Base-by-base conservation (phyloP, 2,329 filamentous ascomycete species). In the Aspergillus melleus region DNA sequence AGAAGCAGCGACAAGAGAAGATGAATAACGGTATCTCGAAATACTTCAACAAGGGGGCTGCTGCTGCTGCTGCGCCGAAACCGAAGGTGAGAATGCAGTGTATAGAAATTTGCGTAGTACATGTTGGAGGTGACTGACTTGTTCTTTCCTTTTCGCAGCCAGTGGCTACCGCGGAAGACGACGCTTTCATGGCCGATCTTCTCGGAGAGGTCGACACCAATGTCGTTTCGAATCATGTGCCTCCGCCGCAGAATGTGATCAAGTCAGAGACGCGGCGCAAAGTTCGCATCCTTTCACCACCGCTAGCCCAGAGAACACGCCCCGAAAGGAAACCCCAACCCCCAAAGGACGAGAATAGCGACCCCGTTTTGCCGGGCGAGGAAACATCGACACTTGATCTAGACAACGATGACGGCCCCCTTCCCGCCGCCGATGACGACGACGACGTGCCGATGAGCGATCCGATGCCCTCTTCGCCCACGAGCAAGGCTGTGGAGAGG, bases 21-120 rank as follows among this genome's bases (percentile, higher is more conserved):
- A 91, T 92, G 66, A 92, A 96, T 76, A 90, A 90, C 71, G 90
- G 92, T 68, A 98, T 99, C 73, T 92, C 89, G 77, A 94, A 96
- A 70, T 99, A 96, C 78, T 98, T 99, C 74, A 94, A 86, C 66
- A 90, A 90, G 68, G 92, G 91, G 39, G 76, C 80, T 24, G 24
- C 24, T 24, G 24, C 22, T 42, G 75, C 79, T 61, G 84, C 84
- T 65, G 76, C 84, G 54, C 81, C 88, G 14, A 98, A 97, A 74
- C 83, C 90, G 19, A 98, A 96, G 84, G 92, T 93, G 76, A 60
- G 76, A 29, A 8, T 66, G 39, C 16, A 10, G 4, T n/a, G 14
- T 24, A 2, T 24, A 10, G 44, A 22, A 47, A 24, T 3, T 12
- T 10, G 20, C 14, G 6, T 1, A 1, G 14, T 14, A 6, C 16